Evolutionary conservation across 176 grass and related monocot species (phyloP), one percentile per base, ranked within the genome.

Genomic region (Cenchrus purpureus): DNA sequence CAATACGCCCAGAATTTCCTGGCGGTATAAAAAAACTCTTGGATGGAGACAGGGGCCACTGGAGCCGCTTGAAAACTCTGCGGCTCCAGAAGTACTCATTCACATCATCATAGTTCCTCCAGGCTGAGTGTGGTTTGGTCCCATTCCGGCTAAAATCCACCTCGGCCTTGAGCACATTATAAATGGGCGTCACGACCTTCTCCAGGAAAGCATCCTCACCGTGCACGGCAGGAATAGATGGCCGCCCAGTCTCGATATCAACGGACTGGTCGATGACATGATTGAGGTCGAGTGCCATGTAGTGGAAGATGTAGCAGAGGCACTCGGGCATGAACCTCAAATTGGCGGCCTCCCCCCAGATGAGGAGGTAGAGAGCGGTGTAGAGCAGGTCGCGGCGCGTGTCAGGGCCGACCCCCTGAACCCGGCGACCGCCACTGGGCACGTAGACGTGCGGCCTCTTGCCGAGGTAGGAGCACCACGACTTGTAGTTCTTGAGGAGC

Each of bases 51-150:
- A 91, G 87, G 25, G 96, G 96, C 96, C 96, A 98, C 43, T 50
- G 61, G 58, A 98, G 91, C 13, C 81, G 77, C 64, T 81, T 85
- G 65, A 98, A 95, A 58, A 95, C 94, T 46, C 59, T 17, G 1
- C 89, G 61, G 25, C 87, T 92, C 96, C 96, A 98, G 79, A 98
- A 98, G 86, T 98, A 98, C 86, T 98, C 96, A 55, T 98, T 98
- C 17, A 95, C 85, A 87, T 98, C 96, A 53, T 98, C 96, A 55
- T 98, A 98, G 77, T 98, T 98, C 40, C 96, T 89, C 96, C 96
- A 98, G 6, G 93, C 93, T 0, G 96, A 94, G 43, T 98, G 96
- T 0, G 96, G 96, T 15, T 91, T 92, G 55, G 83, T 91, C 68
- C 96, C 96, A 14, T 94, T 76, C 57, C 67, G 86, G 82, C 96